A percentile compares a stretch with the other conserved stretches of the same genome.
Evolutionary conservation across 1,284 basidiomycete species (phyloP).

Genomic region (Wallemia mellicola): DNA sequence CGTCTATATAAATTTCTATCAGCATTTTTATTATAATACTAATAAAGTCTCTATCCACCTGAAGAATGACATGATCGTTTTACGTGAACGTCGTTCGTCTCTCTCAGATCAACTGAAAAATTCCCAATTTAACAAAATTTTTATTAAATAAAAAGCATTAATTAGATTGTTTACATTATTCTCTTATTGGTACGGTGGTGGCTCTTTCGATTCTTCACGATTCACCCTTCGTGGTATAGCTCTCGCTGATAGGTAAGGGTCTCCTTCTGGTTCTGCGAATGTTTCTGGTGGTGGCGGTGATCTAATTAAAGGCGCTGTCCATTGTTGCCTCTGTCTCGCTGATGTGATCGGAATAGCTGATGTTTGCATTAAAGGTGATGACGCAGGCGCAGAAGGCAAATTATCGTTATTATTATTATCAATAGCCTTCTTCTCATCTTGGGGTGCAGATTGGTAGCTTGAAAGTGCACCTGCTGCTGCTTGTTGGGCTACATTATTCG

Average conservation of each 20-base stretch:
- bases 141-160: neutral
- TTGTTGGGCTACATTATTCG: neutral
- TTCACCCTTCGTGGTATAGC: neutral
- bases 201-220: neutral
- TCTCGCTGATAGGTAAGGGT: neutral
- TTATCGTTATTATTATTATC: neutral
- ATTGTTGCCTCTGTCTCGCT: neutral
- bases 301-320: neutral
- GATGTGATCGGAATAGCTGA: neutral
- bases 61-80: neutral
- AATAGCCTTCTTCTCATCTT: neutral
- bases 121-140: neutral
- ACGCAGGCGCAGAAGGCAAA: neutral
- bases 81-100: neutral
- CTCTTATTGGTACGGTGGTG: neutral
- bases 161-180: neutral
- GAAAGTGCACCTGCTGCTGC: neutral
- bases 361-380: neutral
- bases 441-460: neutral
- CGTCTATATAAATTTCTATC: neutral
- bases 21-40: neutral
- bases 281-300: neutral
- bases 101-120: neutral
- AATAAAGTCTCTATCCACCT: neutral
- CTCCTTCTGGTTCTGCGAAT: neutral